phyloP scores from a whole-genome alignment of 345 rosid genomes.

The Aquilaria yunnanensis region DNA sequence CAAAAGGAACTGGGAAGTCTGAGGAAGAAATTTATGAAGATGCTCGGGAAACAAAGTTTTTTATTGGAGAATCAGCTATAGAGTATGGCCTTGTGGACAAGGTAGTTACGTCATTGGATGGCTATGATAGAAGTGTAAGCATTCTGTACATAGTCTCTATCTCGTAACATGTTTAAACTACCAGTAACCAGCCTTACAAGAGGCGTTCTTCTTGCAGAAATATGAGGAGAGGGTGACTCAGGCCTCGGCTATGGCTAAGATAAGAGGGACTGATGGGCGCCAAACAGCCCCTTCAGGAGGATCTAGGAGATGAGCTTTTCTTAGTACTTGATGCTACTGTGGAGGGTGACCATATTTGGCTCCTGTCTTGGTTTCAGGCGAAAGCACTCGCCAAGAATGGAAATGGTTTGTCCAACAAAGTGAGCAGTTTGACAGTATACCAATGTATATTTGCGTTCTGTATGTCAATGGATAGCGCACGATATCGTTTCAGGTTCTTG shows the following conservation, averaged over 20 bases:
- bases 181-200: conserved; percentile 7
- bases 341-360: background rate
- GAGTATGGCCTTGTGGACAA: conserved; percentile 91
- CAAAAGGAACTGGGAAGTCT: conserved; percentile 72
- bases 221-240: conserved; percentile 62
- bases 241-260: conserved; percentile 59
- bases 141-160: conserved; percentile 3
- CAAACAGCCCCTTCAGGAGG: conserved; percentile 48
- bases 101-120: conserved; percentile 47
- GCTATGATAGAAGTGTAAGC: conserved; percentile 56
- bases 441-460: no score
- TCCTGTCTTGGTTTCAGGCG: no score
- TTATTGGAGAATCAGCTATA: conserved; percentile 63
- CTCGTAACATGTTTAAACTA: conserved; percentile 6
- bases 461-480: no score
- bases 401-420: conserved; percentile 2
- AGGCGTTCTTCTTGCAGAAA: conserved; percentile 35
- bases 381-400: background rate
- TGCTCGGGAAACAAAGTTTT: conserved; percentile 60
- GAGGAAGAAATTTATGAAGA: conserved; percentile 73
- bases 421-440: no score
- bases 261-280: conserved; percentile 42
- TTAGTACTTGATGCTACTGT: background rate
- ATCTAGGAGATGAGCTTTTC: conserved; percentile 32
- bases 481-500: no score